These are phyloP conservation scores for Pythium dissotocum DNA, from an alignment of 352 stramenopile species.

Conservation along the genomic window DNA sequence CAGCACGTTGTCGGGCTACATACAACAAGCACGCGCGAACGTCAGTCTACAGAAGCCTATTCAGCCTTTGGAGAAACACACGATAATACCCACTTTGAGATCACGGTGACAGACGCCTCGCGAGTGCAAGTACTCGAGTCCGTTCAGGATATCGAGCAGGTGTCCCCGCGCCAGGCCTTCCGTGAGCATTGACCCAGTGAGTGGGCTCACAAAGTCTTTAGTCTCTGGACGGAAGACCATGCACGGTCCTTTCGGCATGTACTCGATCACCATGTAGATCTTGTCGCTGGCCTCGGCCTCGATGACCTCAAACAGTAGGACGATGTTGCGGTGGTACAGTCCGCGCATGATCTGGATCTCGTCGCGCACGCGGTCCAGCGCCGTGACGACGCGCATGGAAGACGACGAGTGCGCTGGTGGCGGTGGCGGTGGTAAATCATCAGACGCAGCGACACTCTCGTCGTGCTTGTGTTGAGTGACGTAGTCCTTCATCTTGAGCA, in stretches of 20 bases:
- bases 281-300: conserved; percentile 77
- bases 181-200: conserved; percentile 50
- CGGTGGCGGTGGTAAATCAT: background rate
- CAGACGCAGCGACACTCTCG: background rate
- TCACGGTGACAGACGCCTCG: conserved; percentile 85
- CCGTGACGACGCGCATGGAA: conserved; percentile 73
- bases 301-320: conserved; percentile 91
- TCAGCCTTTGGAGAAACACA: background rate
- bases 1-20: conserved; percentile 86
- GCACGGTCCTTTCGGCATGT: conserved; percentile 80
- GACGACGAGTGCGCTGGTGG: background rate
- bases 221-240: conserved; percentile 76
- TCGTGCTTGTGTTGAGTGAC: conserved; percentile 23
- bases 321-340: conserved; percentile 90
- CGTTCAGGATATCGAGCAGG: conserved; percentile 71
- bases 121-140: conserved; percentile 78
- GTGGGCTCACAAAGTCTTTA: conserved; percentile 69
- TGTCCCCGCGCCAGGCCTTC: conserved; percentile 71
- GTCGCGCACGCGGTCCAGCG: conserved; percentile 74
- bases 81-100: conserved; percentile 65
- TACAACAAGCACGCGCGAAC: conserved; percentile 2
- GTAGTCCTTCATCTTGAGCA: conserved; percentile 84
- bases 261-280: conserved; percentile 86
- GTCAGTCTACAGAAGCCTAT: background rate
- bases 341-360: conserved; percentile 89